phyloP scores from a whole-genome alignment of 2,329 filamentous ascomycete genomes.

The Verticillium albo-atrum region DNA sequence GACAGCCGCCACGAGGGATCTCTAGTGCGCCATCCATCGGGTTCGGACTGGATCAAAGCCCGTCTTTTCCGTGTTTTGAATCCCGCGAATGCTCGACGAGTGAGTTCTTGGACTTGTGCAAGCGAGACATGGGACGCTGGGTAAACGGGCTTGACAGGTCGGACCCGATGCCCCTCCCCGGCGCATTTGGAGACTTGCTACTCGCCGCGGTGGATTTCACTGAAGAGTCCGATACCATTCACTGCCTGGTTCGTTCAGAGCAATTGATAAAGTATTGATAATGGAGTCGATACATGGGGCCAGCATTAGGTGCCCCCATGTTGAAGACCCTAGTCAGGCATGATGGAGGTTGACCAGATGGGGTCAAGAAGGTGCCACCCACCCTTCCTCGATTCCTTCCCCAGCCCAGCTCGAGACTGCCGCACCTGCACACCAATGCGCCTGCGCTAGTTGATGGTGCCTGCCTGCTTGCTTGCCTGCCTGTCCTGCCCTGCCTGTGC shows the following conservation, averaged over 20 bases:
- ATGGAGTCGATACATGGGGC: too few relatives aligned
- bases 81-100: too few relatives aligned
- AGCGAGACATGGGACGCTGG: not conserved
- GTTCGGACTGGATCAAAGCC: not conserved
- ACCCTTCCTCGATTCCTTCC: not conserved
- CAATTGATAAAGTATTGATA: not conserved
- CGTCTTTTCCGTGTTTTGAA: not conserved
- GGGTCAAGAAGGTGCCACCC: not conserved
- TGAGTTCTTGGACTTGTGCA: too few relatives aligned
- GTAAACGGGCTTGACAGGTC: not conserved
- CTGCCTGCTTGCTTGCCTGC: not conserved
- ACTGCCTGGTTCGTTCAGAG: not conserved
- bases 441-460: not conserved
- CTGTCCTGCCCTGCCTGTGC: not conserved
- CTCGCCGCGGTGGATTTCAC: not conserved
- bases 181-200: not conserved
- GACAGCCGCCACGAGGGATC: not conserved
- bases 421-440: not conserved
- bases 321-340: not conserved
- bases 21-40: not conserved
- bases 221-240: not conserved
- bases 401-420: not conserved
- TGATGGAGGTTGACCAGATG: not conserved
- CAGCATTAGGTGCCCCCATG: too few relatives aligned
- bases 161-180: not conserved